Evolutionary conservation across 1,284 basidiomycete genomes (phyloP).

Genomic region (Fomitopsis pinicola): DNA sequence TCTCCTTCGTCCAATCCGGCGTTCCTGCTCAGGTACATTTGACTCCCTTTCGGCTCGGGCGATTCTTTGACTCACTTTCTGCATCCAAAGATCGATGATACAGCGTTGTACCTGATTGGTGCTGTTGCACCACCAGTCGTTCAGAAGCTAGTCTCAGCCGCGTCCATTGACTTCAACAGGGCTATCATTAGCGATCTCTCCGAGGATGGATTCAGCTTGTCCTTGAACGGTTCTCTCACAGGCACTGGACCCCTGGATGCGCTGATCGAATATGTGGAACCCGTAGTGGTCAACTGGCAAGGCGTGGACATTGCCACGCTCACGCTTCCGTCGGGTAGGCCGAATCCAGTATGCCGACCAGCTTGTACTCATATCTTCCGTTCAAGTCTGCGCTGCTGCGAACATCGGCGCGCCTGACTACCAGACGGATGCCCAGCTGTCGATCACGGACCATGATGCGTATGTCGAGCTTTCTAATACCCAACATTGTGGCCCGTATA

Average conservation of each 20-base stretch:
- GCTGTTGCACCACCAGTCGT: neutral
- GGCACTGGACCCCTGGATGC: neutral
- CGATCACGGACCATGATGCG: neutral
- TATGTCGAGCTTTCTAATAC: neutral
- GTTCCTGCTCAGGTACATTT: neutral
- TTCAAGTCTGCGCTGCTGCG: neutral
- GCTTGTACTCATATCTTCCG: neutral
- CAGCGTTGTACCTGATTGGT: neutral
- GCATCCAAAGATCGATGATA: neutral
- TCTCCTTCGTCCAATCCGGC: neutral
- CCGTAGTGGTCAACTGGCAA: neutral
- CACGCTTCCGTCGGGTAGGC: neutral
- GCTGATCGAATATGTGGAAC: neutral
- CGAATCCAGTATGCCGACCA: neutral
- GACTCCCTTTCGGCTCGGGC: neutral
- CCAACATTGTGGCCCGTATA: neutral
- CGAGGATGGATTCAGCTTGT: neutral
- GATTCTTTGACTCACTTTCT: neutral
- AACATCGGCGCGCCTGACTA: neutral
- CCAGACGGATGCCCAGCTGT: neutral
- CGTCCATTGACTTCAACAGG: neutral
- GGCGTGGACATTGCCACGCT: neutral
- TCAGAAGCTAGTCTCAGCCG: neutral
- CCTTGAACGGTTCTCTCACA: neutral
- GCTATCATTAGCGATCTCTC: neutral